Conservation (phyloP, 2,329 filamentous ascomycete species). For the Aspergillus aculeatinus region DNA sequence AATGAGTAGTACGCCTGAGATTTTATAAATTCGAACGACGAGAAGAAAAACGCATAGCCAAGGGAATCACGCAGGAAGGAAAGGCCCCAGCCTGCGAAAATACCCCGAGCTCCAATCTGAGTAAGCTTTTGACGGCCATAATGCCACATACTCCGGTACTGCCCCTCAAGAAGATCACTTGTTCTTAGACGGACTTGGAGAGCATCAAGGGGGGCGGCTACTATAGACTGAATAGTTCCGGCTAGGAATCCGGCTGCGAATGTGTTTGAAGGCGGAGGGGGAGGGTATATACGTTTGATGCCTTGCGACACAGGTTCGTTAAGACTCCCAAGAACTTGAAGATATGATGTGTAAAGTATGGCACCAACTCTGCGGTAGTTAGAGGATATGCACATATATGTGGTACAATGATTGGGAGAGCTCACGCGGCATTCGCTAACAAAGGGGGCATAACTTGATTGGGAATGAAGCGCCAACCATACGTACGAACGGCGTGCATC, state of each 20-base stretch:
- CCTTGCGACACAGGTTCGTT: constrained; percentile 59
- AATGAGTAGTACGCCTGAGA: constrained; percentile 62
- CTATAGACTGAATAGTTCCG: constrained; percentile 59
- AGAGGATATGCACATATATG: not conserved
- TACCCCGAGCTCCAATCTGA: constrained; percentile 60
- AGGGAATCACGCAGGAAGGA: constrained; percentile 61
- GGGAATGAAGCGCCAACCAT: constrained; percentile 65
- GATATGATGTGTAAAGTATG: constrained; percentile 63
- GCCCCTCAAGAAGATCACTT: constrained; percentile 58
- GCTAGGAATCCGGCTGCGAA: constrained; percentile 61
- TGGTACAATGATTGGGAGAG: constrained; percentile 3
- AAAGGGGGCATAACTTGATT: constrained; percentile 64
- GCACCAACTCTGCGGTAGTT: constrained; percentile 53
- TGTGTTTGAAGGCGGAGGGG: constrained; percentile 53
- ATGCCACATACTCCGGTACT: constrained; percentile 64
- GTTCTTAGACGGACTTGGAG: constrained; percentile 62
- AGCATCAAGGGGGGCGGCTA: constrained; percentile 64
- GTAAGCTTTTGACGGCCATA: constrained; percentile 58
- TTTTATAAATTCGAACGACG: constrained; percentile 63
- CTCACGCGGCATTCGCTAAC: constrained; percentile 60
- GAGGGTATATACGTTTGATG: constrained; percentile 60
- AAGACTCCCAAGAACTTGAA: constrained; percentile 57
- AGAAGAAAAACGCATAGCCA: constrained; percentile 63
- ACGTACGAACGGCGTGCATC: constrained; percentile 58
- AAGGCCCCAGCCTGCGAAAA: constrained; percentile 63